A percentile compares a stretch with the other conserved stretches of the same genome.
Evolutionary conservation across 2,329 filamentous ascomycete genomes (phyloP).

Genomic region (Moelleriella libera): DNA sequence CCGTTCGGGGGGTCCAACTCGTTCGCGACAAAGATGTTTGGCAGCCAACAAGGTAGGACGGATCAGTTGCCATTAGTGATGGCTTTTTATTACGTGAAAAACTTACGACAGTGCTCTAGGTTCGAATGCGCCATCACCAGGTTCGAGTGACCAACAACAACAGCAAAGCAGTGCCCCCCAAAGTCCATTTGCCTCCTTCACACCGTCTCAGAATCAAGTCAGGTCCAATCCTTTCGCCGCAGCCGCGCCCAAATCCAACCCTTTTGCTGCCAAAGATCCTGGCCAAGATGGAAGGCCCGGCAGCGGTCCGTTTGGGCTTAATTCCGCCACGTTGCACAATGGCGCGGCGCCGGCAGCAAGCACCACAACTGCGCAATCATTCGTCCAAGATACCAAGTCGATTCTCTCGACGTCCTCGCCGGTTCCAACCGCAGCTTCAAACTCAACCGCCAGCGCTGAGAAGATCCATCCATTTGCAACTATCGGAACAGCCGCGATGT

Average conservation of each 20-base stretch:
- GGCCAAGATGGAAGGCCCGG: neutral
- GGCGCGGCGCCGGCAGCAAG: neutral
- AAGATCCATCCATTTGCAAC: neutral
- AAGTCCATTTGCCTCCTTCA: constrained; percentile 2
- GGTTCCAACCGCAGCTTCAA: neutral
- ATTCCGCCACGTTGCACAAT: neutral
- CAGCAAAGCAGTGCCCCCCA: neutral
- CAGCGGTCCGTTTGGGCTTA: neutral
- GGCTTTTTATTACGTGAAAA: neutral
- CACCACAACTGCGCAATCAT: neutral
- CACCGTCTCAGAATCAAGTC: neutral
- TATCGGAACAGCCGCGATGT: neutral
- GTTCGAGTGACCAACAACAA: constrained; percentile 1
- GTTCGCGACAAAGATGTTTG: neutral
- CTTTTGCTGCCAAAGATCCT: neutral
- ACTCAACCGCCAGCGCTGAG: neutral
- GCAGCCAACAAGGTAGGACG: neutral
- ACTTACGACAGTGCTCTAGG: constrained; percentile 2
- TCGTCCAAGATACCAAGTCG: neutral
- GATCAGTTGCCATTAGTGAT: neutral
- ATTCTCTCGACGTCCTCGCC: no score
- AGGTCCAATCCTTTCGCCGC: neutral
- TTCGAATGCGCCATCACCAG: neutral
- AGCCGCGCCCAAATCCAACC: neutral
- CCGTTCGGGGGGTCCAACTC: neutral